Base-by-base conservation (phyloP, 2,329 filamentous ascomycete genomes). In the Colletotrichum sp. region DNA sequence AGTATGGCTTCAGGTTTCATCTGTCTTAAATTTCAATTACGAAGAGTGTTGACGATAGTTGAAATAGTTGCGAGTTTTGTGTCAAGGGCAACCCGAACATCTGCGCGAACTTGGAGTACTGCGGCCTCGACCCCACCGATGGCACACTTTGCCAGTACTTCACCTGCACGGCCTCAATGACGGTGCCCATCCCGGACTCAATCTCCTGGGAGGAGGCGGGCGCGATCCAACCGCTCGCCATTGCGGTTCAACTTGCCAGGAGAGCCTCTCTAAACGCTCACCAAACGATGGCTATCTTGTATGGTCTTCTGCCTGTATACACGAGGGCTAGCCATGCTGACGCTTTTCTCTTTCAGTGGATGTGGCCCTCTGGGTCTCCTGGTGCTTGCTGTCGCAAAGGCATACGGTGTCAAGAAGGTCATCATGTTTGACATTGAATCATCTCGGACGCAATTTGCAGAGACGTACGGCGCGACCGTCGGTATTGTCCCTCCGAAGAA, bases 1-100 rank as follows among this genome's bases (percentile, higher is more conserved):
- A 28, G 55, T 58, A 58, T 24, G 43, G 10, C 12, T 21, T n/a
- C n/a, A n/a, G 18, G 18, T 4, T n/a, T 21, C 10, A 16, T 9
- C 24, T 58, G 12, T 28, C 1, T 28, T 3, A 1, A 8, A 18
- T 1, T 0, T 14, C 1, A 14, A 10, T 5, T 9, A 28, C 52
- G 4, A 18, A 18, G 0, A 18, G 13, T 5, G 9, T 4, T 58
- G 5, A 58, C 13, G 55, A 0, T 2, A 0, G 2, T 26, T 58
- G 24, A 16, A 58, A 28, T 18, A 58, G 55, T 16, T 58, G 55
- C 55, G 55, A 58, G 24, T 58, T 58, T 10, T 58, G 55, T 6
- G 55, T 58, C 24, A 58, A 58, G 7, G 55, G 55, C 10, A 58
- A 28, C 12, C 55, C 24, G 0, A 58, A 58, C 1, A 58, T 58